Evolutionary conservation across 2,329 filamentous ascomycete species (phyloP).

Genomic region (Hypoxylon rubiginosum): DNA sequence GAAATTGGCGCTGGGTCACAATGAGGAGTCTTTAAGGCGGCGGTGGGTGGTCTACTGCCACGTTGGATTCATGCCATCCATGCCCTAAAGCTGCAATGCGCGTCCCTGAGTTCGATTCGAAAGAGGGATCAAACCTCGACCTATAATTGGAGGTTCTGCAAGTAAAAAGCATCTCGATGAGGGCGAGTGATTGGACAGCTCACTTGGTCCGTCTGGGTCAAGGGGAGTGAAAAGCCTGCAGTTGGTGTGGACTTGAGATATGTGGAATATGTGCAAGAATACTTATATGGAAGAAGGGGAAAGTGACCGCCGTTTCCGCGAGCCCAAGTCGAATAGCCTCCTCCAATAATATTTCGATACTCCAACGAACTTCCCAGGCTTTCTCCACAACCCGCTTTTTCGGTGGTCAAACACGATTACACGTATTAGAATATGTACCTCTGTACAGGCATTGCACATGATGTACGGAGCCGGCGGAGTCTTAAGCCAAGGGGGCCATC

Average conservation of each 20-base stretch:
- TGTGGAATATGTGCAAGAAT: constrained; percentile 18
- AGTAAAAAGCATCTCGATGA: constrained; percentile 13
- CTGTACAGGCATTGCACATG: background rate
- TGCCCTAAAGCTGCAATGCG: constrained; percentile 34
- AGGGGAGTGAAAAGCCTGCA: constrained; percentile 16
- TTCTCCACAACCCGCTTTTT: constrained; percentile 40
- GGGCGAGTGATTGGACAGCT: constrained; percentile 17
- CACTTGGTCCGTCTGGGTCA: background rate
- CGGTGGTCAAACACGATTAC: constrained; percentile 26
- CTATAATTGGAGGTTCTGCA: constrained; percentile 31
- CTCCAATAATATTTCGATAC: constrained; percentile 1
- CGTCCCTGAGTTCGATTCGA: constrained; percentile 15
- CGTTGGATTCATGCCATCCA: constrained; percentile 47
- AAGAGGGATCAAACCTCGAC: constrained; percentile 10
- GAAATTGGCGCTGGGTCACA: constrained; percentile 18
- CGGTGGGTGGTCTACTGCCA: constrained; percentile 45
- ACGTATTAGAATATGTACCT: constrained; percentile 25
- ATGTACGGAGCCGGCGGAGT: background rate
- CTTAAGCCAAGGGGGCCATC: background rate
- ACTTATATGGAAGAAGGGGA: constrained; percentile 18
- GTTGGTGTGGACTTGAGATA: constrained; percentile 11
- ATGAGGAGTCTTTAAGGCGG: constrained; percentile 10
- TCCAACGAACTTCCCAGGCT: constrained; percentile 1
- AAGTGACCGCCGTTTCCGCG: constrained; percentile 27
- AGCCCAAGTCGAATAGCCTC: constrained; percentile 10